Conservation (phyloP, 495 filamentous ascomycete genomes). For the Rhypophila decipiens region DNA sequence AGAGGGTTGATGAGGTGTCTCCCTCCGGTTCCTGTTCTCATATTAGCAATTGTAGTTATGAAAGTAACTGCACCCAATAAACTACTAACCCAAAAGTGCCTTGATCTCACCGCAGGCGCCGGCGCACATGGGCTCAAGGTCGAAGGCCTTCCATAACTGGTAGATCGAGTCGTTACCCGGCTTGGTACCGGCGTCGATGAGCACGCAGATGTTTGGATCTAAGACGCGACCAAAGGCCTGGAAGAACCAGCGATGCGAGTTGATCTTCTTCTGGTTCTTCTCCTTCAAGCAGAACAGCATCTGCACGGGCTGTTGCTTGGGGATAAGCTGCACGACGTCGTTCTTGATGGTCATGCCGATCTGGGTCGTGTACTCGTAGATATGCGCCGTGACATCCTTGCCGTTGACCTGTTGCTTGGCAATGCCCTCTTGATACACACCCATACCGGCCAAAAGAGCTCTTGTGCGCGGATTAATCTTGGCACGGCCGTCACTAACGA, state of each 20-base stretch:
- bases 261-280: conserved; percentile 99
- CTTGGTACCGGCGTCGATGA: conserved; percentile 93
- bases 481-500: conserved; percentile 95
- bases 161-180: conserved; percentile 93
- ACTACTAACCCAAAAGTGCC: conserved; percentile 91
- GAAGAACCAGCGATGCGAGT: conserved; percentile 99
- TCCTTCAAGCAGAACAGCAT: conserved; percentile 99
- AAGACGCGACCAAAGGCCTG: conserved; percentile 90
- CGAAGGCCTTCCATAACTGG: conserved; percentile 97
- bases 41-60: background rate
- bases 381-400: conserved; percentile 96
- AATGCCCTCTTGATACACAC: conserved; percentile 97
- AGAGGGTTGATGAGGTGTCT: conserved; percentile 90
- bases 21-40: conserved; percentile 48
- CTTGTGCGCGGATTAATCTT: conserved; percentile 94
- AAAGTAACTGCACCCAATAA: background rate
- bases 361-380: conserved; percentile 99
- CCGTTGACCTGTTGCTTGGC: conserved; percentile 97
- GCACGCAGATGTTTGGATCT: conserved; percentile 92
- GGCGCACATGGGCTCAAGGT: conserved; percentile 93
- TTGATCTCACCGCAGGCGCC: conserved; percentile 99
- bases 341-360: conserved; percentile 83
- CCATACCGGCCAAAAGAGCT: conserved; percentile 86
- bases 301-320: conserved; percentile 76
- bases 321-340: conserved; percentile 74